These are phyloP conservation scores for Verticillium nonalfalfae DNA, from an alignment of 2,329 filamentous ascomycete genomes.

Conservation along the genomic window DNA sequence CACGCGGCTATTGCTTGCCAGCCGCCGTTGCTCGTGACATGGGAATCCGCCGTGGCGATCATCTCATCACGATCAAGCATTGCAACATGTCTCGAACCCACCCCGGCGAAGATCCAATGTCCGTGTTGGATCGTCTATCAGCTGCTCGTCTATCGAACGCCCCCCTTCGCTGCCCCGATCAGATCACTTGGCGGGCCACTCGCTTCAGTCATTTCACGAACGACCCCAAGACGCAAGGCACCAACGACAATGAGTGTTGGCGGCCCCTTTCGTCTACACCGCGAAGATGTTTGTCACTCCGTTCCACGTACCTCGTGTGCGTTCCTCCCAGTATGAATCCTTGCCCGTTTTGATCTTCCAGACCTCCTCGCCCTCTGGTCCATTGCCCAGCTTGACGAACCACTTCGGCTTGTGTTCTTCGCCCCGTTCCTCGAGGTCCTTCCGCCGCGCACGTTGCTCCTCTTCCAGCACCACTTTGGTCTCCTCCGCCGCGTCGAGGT, in stretches of 20 bases:
- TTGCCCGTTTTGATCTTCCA: constrained; percentile 75
- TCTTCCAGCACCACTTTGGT: constrained; percentile 83
- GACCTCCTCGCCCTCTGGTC: constrained; percentile 55
- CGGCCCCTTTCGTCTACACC: not conserved
- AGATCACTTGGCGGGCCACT: not conserved
- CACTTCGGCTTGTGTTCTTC: constrained; percentile 71
- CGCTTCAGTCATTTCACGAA: not conserved
- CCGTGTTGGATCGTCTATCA: not conserved
- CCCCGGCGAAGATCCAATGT: not conserved
- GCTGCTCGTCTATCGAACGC: not conserved
- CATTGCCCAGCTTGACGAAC: constrained; percentile 69
- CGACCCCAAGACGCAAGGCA: not conserved
- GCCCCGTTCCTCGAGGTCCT: constrained; percentile 68
- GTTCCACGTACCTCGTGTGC: constrained; percentile 61
- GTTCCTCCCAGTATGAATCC: constrained; percentile 91
- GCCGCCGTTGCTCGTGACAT: not conserved
- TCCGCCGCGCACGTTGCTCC: constrained; percentile 68
- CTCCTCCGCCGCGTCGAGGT: constrained; percentile 75
- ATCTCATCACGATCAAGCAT: not conserved
- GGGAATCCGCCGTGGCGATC: not conserved
- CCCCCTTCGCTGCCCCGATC: not conserved
- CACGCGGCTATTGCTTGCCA: not conserved
- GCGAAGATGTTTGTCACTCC: constrained; percentile 46
- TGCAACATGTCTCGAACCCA: not conserved
- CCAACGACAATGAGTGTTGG: not conserved